Base-by-base conservation (phyloP, 225 moss, liverwort and hornwort genomes). In the Polytrichum commune region DNA sequence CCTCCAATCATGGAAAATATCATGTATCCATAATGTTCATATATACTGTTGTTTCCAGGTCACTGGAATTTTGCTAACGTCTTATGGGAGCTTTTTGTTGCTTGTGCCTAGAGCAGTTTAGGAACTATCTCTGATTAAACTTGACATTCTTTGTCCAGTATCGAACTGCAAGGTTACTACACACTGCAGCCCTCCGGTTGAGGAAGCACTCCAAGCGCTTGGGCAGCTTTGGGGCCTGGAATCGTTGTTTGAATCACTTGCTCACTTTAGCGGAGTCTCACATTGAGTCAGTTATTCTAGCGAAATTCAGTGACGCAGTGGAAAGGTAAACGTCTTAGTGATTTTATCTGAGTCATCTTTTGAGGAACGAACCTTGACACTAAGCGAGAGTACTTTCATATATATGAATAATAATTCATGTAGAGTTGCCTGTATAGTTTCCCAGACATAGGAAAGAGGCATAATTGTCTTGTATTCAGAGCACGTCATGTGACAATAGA, bases 211-310 rank as follows among this genome's bases (percentile, higher is more conserved):
- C 90, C 13, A 88, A 90, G 67, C 90, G 86, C 27, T 80, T 93
- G 63, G 92, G 92, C 55, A 88, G 84, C 71, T 93, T 93, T 64
- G 92, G 88, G 68, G 92, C 92, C 30, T 93, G 92, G 92, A 93
- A 93, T 69, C 92, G 90, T 78, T 93, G 92, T 74, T 74, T 93
- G 10, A 93, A 93, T 66, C 92, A 93, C 79, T 81, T 93, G 30
- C 84, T 93, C 62, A 93, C 90, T 18, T 62, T 90, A 71, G 90
- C 92, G 10, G 92, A 93, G 76, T 93, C 92, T 53, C 92, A 93
- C 77, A 93, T 93, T 30, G 92, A 93, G 83, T 90, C 92, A 4
- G 92, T 93, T 56, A 85, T 93, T 29, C 74, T 93, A 74, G 90
- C 92, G 8, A 90, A 82, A 75, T 93, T 93, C 73, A 89, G 77